Evolutionary conservation across 345 rosid genomes (phyloP).

Genomic region (Syzygium aqueum): DNA sequence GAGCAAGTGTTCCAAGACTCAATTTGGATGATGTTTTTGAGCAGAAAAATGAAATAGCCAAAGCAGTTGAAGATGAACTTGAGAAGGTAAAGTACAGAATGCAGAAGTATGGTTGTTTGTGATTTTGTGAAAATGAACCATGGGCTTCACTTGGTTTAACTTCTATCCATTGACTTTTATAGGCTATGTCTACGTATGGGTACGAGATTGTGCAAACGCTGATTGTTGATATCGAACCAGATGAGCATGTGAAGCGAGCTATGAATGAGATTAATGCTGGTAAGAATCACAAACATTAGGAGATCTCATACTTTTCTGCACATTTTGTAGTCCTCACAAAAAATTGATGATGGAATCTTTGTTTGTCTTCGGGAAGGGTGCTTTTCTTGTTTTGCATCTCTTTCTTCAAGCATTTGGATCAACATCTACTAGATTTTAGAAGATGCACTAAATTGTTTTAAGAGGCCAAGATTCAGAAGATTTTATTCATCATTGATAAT

Average conservation of each 20-base stretch:
- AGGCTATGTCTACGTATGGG: conserved; percentile 20
- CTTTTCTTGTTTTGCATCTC: neutral
- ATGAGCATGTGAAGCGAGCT: conserved; percentile 17
- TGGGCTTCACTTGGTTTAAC: neutral
- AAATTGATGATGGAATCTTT: neutral
- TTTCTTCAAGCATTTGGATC: neutral
- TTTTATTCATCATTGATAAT: neutral
- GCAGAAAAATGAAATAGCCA: conserved; percentile 31
- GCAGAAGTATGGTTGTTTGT: neutral
- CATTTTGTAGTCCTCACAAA: neutral
- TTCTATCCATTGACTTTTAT: neutral
- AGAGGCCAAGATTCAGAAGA: neutral
- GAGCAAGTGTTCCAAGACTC: conserved; percentile 26
- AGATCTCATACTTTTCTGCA: neutral
- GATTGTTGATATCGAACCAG: conserved; percentile 17
- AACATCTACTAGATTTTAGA: neutral
- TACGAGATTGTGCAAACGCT: conserved; percentile 22
- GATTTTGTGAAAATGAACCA: neutral
- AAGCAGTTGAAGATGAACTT: conserved; percentile 28
- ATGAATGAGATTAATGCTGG: conserved; percentile 24
- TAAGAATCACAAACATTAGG: neutral
- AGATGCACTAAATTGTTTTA: neutral
- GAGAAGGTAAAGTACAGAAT: conserved; percentile 14
- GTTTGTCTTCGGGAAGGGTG: neutral
- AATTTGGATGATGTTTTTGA: conserved; percentile 27